A percentile compares a stretch with the other conserved stretches of the same genome.
Evolutionary conservation across 345 rosid genomes (phyloP).

Genomic region (Cochlearia excelsa): DNA sequence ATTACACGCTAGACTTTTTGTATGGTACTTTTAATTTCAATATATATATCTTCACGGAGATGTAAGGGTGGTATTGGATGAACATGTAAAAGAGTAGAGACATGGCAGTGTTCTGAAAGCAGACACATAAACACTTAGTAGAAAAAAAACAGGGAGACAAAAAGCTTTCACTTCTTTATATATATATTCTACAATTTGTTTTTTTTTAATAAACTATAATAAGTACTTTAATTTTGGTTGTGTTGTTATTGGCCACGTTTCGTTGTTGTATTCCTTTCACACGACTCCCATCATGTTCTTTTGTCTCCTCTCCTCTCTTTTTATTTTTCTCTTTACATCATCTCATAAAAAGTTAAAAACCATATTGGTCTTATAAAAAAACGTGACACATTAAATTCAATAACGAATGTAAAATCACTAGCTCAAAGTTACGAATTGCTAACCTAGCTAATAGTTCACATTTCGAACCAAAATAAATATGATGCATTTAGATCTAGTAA

Average conservation of each 20-base stretch:
- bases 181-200: neutral
- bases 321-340: neutral
- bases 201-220: neutral
- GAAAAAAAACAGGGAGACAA: conserved; percentile 37
- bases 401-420: neutral
- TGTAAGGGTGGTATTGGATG: conserved; percentile 30
- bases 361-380: neutral
- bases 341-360: neutral
- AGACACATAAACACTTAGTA: conserved; percentile 29
- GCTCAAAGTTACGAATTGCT: too few relatives aligned
- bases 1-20: conserved; percentile 27
- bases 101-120: conserved; percentile 35
- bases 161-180: conserved; percentile 18
- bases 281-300: conserved; percentile 36
- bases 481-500: too few relatives aligned
- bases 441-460: too few relatives aligned
- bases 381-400: conserved; percentile 8
- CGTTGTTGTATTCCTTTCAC: conserved; percentile 25
- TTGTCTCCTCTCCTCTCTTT: conserved; percentile 16
- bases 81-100: conserved; percentile 31
- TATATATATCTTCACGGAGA: neutral
- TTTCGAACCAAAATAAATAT: too few relatives aligned
- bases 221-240: neutral
- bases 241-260: conserved; percentile 35
- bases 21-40: neutral